Conservation (phyloP, 768 basidiomycete species). For the Pleurotus cornucopiae region DNA sequence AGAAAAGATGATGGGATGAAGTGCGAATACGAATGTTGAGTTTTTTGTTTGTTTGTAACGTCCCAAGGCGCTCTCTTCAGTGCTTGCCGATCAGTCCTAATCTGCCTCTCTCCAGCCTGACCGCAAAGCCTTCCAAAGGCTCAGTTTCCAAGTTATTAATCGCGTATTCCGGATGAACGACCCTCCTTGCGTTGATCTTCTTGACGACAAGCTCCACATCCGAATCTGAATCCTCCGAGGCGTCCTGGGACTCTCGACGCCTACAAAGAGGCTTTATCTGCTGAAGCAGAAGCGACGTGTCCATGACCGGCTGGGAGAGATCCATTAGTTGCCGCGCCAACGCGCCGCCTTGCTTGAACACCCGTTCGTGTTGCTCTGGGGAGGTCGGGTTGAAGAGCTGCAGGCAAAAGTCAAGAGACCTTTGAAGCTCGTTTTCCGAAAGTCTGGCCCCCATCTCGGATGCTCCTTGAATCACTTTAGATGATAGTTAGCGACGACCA, state of each 20-base stretch:
- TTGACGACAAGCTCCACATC: conserved; percentile 54
- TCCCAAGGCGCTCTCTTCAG: neutral
- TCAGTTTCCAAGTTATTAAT: conserved; percentile 70
- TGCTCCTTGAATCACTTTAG: conserved; percentile 72
- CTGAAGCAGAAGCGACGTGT: conserved; percentile 36
- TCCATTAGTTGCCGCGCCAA: conserved; percentile 41
- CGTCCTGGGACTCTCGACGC: neutral
- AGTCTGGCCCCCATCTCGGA: conserved; percentile 71
- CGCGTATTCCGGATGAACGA: conserved; percentile 65
- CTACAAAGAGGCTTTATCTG: conserved; percentile 22
- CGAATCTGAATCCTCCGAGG: conserved; percentile 24
- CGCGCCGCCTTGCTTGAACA: conserved; percentile 14
- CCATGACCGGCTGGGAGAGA: conserved; percentile 43
- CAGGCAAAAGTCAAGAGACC: conserved; percentile 73
- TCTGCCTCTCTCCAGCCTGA: conserved; percentile 48
- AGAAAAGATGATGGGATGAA: neutral
- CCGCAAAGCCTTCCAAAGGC: conserved; percentile 52
- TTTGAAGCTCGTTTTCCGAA: conserved; percentile 70
- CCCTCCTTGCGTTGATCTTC: conserved; percentile 66
- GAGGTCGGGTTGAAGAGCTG: conserved; percentile 68
- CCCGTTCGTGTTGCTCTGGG: conserved; percentile 51
- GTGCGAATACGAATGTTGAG: neutral
- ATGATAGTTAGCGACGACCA: neutral
- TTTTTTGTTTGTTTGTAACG: too few species aligned
- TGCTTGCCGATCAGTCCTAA: conserved; percentile 42